Percentiles rank a stretch among this genome's conserved stretches.
These are phyloP conservation scores for Vigna radiata DNA, from an alignment of 306 rosid genomes.

Conservation along the genomic window DNA sequence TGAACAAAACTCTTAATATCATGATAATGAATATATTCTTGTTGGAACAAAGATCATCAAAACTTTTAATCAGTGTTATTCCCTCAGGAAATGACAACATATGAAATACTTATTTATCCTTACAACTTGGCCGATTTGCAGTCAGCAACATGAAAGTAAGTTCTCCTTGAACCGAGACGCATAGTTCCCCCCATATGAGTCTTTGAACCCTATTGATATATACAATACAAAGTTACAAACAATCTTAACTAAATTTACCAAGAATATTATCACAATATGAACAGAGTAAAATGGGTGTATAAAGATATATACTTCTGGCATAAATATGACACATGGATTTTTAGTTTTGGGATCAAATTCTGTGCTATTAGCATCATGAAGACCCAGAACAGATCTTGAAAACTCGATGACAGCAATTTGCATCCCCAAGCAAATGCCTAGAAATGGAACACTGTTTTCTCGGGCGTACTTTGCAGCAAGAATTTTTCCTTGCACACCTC, in stretches of 20 bases:
- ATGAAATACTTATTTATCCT: conserved; percentile 44
- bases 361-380: conserved; percentile 76
- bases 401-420: conserved; percentile 89
- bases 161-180: conserved; percentile 95
- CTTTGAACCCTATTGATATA: conserved; percentile 71
- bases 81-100: conserved; percentile 22
- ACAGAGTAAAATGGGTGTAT: conserved; percentile 8
- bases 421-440: conserved; percentile 92
- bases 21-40: background rate
- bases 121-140: conserved; percentile 88
- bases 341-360: conserved; percentile 76
- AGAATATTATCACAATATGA: background rate
- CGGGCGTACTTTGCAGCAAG: conserved; percentile 89
- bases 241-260: conserved; percentile 35
- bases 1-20: background rate
- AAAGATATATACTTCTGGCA: conserved; percentile 76
- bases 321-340: conserved; percentile 83
- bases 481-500: conserved; percentile 89
- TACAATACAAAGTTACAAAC: conserved; percentile 11
- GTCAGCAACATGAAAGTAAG: conserved; percentile 65
- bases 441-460: conserved; percentile 75
- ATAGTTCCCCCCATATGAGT: conserved; percentile 96
- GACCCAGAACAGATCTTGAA: conserved; percentile 77
- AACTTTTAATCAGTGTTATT: background rate
- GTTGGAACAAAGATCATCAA: background rate